These are phyloP conservation scores for Starmerella stellata DNA, from an alignment of 805 yeast species.

Conservation along the genomic window DNA sequence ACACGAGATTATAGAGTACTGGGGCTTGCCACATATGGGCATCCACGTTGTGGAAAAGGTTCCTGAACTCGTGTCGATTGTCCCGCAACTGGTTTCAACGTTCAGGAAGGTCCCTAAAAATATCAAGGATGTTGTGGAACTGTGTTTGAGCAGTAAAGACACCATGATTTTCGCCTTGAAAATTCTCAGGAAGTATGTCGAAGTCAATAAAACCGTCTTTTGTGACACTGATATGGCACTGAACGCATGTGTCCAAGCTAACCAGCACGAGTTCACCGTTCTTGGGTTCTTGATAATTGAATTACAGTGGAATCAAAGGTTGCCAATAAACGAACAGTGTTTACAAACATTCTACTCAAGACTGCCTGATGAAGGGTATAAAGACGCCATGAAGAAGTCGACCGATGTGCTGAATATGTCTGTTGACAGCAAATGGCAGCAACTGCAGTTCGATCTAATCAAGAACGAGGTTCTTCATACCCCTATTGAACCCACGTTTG, in stretches of 20 bases:
- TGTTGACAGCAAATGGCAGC: slow-evolving; percentile 2
- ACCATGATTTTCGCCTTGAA: neutral
- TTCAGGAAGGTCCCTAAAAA: neutral
- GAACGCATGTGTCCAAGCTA: neutral
- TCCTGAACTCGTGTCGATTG: slow-evolving; percentile 3
- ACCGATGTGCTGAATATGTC: neutral
- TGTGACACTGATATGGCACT: neutral
- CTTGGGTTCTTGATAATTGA: slow-evolving; percentile 4
- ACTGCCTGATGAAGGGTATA: neutral
- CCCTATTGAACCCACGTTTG: neutral
- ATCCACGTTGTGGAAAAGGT: neutral
- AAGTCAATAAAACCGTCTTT: neutral
- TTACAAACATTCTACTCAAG: neutral
- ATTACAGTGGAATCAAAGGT: slow-evolving; percentile 1
- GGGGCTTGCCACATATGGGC: neutral
- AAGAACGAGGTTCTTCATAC: slow-evolving; percentile 2
- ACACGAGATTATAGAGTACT: neutral
- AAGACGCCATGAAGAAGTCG: neutral
- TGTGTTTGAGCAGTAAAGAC: neutral
- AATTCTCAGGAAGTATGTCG: neutral
- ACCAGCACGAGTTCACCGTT: neutral
- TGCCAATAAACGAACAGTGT: neutral
- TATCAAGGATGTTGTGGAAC: neutral
- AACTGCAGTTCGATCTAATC: slow-evolving; percentile 4
- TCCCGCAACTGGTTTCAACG: slow-evolving; percentile 1